Percentiles rank a stretch among this genome's conserved stretches.
Conservation (phyloP, 176 grass and related monocot genomes). For the Aegilops speltoides region DNA sequence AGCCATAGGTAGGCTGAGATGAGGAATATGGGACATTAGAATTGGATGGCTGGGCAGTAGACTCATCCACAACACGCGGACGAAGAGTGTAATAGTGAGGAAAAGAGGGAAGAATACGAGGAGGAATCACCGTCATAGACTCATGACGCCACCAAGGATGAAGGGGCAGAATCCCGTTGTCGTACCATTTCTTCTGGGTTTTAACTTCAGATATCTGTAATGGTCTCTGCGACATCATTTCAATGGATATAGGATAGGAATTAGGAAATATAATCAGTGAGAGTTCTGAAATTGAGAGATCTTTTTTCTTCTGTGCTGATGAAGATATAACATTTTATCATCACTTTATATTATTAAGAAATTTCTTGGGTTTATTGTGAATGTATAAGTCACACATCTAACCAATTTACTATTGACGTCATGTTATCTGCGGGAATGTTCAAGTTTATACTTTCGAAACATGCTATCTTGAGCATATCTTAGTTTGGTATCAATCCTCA, state of each 20-base stretch:
- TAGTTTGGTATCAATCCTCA: slow-evolving; percentile 10
- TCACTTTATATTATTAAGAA: not conserved
- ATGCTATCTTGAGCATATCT: slow-evolving; percentile 1
- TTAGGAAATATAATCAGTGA: not conserved
- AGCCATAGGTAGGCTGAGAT: too few relatives aligned
- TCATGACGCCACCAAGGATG: too few relatives aligned
- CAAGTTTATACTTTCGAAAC: slow-evolving; percentile 8
- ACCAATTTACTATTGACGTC: not conserved
- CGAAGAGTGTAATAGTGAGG: too few relatives aligned
- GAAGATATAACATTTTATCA: not conserved
- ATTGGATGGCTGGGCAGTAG: too few relatives aligned
- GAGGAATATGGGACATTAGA: too few relatives aligned
- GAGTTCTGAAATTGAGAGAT: not conserved
- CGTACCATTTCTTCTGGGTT: not conserved
- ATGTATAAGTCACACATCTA: not conserved
- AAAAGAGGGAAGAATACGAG: too few relatives aligned
- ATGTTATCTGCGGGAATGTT: not conserved
- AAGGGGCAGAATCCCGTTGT: not conserved
- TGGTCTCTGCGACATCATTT: not conserved
- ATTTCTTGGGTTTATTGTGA: not conserved
- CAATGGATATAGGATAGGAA: not conserved
- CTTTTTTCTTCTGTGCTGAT: slow-evolving; percentile 6
- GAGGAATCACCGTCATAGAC: too few relatives aligned
- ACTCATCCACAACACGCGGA: too few relatives aligned
- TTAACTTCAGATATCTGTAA: slow-evolving; percentile 5